These are phyloP conservation scores for Botryosphaeria agaves DNA, from an alignment of 2,329 filamentous ascomycete species.

Conservation along the genomic window DNA sequence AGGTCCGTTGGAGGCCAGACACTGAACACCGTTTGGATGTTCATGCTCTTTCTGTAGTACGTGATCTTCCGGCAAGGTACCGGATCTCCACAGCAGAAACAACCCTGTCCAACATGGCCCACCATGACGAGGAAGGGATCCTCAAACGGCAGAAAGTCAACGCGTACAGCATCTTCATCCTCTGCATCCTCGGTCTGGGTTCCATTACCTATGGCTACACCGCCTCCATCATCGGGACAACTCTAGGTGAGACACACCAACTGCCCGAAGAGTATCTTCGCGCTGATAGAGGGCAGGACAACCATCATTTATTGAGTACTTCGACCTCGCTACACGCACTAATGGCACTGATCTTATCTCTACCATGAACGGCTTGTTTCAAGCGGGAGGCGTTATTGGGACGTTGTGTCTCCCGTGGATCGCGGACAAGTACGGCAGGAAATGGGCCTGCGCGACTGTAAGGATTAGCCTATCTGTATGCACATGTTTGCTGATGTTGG, in stretches of 20 bases:
- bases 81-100: no score
- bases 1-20: no score
- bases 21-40: no score
- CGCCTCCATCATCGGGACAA: conserved; percentile 8
- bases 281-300: conserved; percentile 4
- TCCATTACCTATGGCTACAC: conserved; percentile 9
- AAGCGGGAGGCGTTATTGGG: conserved; percentile 8
- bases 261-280: background rate
- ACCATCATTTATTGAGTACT: conserved; percentile 9
- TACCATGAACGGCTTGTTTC: conserved; percentile 8
- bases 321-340: conserved; percentile 6
- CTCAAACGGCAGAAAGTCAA: conserved; percentile 4
- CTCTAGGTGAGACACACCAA: conserved; percentile 3
- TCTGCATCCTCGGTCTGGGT: conserved; percentile 7
- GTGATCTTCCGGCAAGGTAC: no score
- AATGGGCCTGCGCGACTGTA: conserved; percentile 9
- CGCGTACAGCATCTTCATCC: conserved; percentile 8
- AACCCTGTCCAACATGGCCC: no score
- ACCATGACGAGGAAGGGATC: no score
- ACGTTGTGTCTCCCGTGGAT: conserved; percentile 6
- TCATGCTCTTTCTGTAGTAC: no score
- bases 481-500: no score
- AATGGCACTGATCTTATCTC: conserved; percentile 7
- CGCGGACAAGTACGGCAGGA: conserved; percentile 7
- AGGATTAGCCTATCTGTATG: no score